Conservation (phyloP, 257 asterid species). For the Solanum okadae region DNA sequence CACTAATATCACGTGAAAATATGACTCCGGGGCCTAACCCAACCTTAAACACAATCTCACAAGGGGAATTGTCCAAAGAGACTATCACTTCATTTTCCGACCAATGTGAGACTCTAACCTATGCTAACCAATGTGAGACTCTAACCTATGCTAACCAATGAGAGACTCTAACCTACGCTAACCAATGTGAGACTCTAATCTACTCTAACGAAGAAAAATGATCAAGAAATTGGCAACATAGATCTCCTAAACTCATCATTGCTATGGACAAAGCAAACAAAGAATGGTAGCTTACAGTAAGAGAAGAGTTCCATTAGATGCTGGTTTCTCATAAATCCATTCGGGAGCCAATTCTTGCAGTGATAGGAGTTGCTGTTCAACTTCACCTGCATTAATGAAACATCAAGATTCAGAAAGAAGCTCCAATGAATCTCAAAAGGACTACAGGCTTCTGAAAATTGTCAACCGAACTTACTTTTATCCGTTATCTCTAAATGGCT, state of each 20-base stretch:
- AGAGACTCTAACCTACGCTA: neutral
- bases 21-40: neutral
- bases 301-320: constrained; percentile 50
- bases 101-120: neutral
- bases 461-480: constrained; percentile 32
- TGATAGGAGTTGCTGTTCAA: constrained; percentile 63
- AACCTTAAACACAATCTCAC: neutral
- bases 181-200: neutral
- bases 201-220: neutral
- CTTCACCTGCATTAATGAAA: constrained; percentile 43
- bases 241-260: neutral
- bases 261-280: neutral
- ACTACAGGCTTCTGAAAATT: neutral
- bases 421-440: neutral
- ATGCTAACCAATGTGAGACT: neutral
- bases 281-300: constrained; percentile 31
- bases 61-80: neutral
- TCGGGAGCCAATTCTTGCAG: constrained; percentile 79
- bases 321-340: constrained; percentile 61
- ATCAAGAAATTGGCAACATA: neutral
- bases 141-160: neutral
- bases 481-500: constrained; percentile 35
- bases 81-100: neutral
- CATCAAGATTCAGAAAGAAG: neutral
- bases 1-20: neutral